Evolutionary conservation across 495 filamentous ascomycete species (phyloP).

Genomic region (Xylaria cubensis): DNA sequence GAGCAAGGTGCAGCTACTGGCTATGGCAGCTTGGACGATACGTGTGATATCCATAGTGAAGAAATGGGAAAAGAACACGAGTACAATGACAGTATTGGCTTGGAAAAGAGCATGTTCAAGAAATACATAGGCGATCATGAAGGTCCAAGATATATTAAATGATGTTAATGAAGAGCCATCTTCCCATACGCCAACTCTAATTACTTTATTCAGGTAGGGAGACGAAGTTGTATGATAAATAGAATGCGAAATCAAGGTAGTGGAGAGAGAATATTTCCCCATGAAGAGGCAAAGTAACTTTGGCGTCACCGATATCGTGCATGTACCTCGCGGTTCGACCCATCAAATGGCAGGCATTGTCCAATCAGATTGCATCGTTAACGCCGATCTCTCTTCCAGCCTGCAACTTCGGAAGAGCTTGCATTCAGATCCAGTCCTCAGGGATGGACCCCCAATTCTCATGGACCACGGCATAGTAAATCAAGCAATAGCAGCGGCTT

Average conservation of each 20-base stretch:
- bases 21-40: conserved; percentile 37
- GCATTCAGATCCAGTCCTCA: neutral
- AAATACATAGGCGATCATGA: neutral
- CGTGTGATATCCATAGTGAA: conserved; percentile 33
- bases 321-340: neutral
- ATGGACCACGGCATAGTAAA: neutral
- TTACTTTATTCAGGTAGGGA: neutral
- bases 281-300: neutral
- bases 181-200: neutral
- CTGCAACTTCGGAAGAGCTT: neutral
- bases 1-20: conserved; percentile 32
- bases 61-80: conserved; percentile 15
- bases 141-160: neutral
- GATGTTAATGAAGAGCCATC: neutral
- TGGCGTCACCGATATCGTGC: conserved; percentile 1
- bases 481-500: neutral
- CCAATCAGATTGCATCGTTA: conserved; percentile 12
- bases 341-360: neutral
- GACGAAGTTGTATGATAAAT: neutral
- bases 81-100: conserved; percentile 9
- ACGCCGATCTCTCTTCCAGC: neutral
- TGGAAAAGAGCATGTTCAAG: conserved; percentile 27
- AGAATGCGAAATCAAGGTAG: neutral
- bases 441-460: neutral
- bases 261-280: neutral